Evolutionary conservation across 1,139 yeast species (phyloP).

Genomic region (Blastobotrys serpentis): DNA sequence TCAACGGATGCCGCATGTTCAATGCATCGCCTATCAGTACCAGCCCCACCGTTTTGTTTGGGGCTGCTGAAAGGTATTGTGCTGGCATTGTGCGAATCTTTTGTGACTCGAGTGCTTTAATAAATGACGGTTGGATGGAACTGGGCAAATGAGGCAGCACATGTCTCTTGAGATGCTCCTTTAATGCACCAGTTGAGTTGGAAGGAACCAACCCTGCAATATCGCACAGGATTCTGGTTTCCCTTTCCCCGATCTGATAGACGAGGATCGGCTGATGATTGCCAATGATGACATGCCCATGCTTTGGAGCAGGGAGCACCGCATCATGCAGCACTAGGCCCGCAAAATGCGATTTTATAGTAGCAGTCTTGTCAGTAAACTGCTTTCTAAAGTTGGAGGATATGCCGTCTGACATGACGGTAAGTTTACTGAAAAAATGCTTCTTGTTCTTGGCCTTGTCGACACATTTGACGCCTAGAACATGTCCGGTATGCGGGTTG

Average conservation of each 20-base stretch:
- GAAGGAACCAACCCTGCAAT: conserved; percentile 79
- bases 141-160: conserved; percentile 74
- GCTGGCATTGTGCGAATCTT: conserved; percentile 89
- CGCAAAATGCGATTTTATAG: conserved; percentile 78
- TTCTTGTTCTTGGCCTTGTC: conserved; percentile 27
- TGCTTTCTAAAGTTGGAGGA: conserved; percentile 88
- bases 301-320: conserved; percentile 63
- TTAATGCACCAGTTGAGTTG: conserved; percentile 55
- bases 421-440: conserved; percentile 57
- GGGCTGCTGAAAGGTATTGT: conserved; percentile 78
- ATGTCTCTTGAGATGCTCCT: conserved; percentile 54
- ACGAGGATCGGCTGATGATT: conserved; percentile 82
- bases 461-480: conserved; percentile 61
- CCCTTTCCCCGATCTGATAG: conserved; percentile 79
- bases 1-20: conserved; percentile 96
- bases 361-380: conserved; percentile 58
- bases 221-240: conserved; percentile 88
- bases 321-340: conserved; percentile 78
- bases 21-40: conserved; percentile 88
- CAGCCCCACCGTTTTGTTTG: conserved; percentile 68
- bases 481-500: conserved; percentile 50
- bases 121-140: conserved; percentile 62
- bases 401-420: conserved; percentile 89
- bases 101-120: conserved; percentile 50
- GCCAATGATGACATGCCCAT: conserved; percentile 91